Percentiles rank a stretch among this genome's conserved stretches.
Evolutionary conservation across 441 rosid genomes (phyloP).

Genomic region (Croton laevigatus): DNA sequence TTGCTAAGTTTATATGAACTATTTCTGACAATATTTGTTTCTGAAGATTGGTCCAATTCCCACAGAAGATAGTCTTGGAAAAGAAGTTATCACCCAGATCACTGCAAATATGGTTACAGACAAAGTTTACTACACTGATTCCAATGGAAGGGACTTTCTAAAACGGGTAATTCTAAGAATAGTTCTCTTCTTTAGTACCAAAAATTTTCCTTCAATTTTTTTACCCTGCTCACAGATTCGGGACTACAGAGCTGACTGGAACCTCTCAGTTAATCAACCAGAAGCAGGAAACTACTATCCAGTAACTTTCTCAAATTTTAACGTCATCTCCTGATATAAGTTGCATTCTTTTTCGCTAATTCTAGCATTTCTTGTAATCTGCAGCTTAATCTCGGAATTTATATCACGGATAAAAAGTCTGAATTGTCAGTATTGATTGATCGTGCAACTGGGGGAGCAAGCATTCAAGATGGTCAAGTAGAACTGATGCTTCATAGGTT

Average conservation of each 20-base stretch:
- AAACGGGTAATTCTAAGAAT: slow-evolving; percentile 57
- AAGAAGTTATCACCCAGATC: slow-evolving; percentile 72
- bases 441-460: slow-evolving; percentile 82
- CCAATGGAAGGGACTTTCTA: slow-evolving; percentile 89
- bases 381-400: slow-evolving; percentile 86
- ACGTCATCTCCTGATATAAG: neutral
- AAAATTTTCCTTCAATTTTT: neutral
- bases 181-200: neutral
- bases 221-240: slow-evolving; percentile 49
- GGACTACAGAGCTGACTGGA: slow-evolving; percentile 77
- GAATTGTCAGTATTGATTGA: slow-evolving; percentile 88
- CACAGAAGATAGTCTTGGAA: slow-evolving; percentile 48
- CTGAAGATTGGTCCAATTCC: slow-evolving; percentile 84
- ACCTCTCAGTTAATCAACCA: slow-evolving; percentile 69
- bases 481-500: slow-evolving; percentile 96
- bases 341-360: neutral
- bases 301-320: slow-evolving; percentile 37
- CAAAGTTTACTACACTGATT: slow-evolving; percentile 66
- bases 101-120: slow-evolving; percentile 73
- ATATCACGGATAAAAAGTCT: slow-evolving; percentile 43
- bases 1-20: neutral
- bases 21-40: slow-evolving; percentile 18
- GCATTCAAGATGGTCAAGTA: slow-evolving; percentile 78
- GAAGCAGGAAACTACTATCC: slow-evolving; percentile 93
- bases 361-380: neutral